Conservation (phyloP, 768 basidiomycete species). For the Phaeotremella skinneri region DNA sequence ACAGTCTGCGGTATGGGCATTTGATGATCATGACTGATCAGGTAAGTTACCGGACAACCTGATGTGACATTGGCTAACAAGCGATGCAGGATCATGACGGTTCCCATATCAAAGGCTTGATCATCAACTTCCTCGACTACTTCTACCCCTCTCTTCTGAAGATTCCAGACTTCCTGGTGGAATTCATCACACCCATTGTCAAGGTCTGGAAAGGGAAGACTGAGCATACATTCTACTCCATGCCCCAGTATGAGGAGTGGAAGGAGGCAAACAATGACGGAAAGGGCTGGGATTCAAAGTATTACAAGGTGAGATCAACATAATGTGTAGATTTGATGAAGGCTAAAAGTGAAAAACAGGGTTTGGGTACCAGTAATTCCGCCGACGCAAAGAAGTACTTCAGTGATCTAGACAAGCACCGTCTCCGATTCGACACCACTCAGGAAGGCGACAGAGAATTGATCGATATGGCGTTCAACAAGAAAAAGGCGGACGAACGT, state of each 20-base stretch:
- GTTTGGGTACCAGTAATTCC: constrained; percentile 90
- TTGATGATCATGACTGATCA: constrained; percentile 99
- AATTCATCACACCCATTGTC: constrained; percentile 98
- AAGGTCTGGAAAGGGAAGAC: constrained; percentile 78
- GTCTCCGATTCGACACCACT: constrained; percentile 82
- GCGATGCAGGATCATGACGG: constrained; percentile 88
- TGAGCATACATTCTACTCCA: constrained; percentile 86
- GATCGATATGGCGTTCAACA: constrained; percentile 97
- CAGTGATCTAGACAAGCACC: constrained; percentile 83
- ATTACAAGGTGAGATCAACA: constrained; percentile 77
- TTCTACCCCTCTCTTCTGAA: constrained; percentile 93
- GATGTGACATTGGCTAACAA: not conserved
- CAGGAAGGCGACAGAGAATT: constrained; percentile 79
- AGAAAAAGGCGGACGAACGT: constrained; percentile 97
- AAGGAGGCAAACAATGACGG: constrained; percentile 68
- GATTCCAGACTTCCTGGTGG: constrained; percentile 86
- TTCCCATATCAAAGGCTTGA: constrained; percentile 99
- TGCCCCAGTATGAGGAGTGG: constrained; percentile 96
- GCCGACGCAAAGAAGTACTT: constrained; percentile 91
- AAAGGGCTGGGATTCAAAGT: constrained; percentile 88
- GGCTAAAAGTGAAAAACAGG: constrained; percentile 57
- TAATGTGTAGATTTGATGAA: not conserved
- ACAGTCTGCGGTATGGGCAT: constrained; percentile 80
- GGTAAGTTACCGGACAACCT: constrained; percentile 56
- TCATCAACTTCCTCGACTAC: constrained; percentile 96